Base-by-base conservation (phyloP, 2,329 filamentous ascomycete genomes). In the Coleophoma crateriformis region DNA sequence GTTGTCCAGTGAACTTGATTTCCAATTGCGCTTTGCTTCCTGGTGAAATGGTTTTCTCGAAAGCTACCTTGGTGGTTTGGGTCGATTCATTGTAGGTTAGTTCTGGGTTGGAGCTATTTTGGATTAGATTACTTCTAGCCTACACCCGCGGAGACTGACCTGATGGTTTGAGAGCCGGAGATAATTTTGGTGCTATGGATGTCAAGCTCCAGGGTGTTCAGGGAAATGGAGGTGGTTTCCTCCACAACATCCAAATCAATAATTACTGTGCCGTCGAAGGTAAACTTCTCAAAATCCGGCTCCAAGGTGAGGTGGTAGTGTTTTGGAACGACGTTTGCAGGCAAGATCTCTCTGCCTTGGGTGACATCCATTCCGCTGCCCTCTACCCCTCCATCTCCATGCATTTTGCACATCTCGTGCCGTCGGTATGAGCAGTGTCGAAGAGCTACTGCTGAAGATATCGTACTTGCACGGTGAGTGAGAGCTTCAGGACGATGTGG, bases 251-350 rank as follows among this genome's bases (percentile, higher is more conserved):
- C 88, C 53, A 96, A 79, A 63, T 96, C 89, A 64, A 97, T 91
- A 50, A 83, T 71, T 47, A 96, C 90, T 11, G 78, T 85, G 57
- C 92, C 92, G 52, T 92, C 81, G 67, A 92, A 97, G 56, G 83
- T 90, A 70, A 94, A 90, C 57, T 86, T 90, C 61, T 87, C 79
- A 60, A 97, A 88, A 73, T 96, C 82, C 48, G 92, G 90, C 73
- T 97, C 94, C 54, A 97, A 77, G 1, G 88, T 94, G 60, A 97
- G 72, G 68, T 95, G 83, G 71, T 97, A 97, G 73, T 97, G 90
- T 37, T 78, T 72, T n/a, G 92, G 91, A 68, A 92, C 87, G 63
- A 96, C 90, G 65, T 96, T 95, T 70, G 85, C 84, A 47, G 92
- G 94, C 61, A 97, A 78, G 57, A 97, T 85, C 74, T 95, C 87